These are phyloP conservation scores for Lentinula lateritia DNA, from an alignment of 768 basidiomycete genomes.

Conservation along the genomic window DNA sequence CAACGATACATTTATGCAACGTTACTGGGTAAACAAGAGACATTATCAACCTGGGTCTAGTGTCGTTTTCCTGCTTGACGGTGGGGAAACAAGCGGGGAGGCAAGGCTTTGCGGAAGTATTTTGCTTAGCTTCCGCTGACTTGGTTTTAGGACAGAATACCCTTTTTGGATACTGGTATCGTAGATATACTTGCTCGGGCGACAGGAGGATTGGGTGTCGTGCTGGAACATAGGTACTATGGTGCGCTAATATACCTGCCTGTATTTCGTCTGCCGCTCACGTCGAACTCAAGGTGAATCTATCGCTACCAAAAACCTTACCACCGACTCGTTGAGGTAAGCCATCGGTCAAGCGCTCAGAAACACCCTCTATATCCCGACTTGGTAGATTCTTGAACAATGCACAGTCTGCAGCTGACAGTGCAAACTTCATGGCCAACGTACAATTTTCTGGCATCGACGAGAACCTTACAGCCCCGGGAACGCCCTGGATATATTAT, in stretches of 20 bases:
- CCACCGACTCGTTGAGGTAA: conserved; percentile 78
- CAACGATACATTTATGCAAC: conserved; percentile 68
- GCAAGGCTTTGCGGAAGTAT: conserved; percentile 41
- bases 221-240: conserved; percentile 93
- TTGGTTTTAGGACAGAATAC: conserved; percentile 33
- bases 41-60: conserved; percentile 68
- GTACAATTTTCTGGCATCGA: conserved; percentile 69
- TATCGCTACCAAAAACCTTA: conserved; percentile 68
- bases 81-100: conserved; percentile 87
- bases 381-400: conserved; percentile 76
- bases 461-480: conserved; percentile 65
- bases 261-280: conserved; percentile 3
- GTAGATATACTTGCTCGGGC: conserved; percentile 79
- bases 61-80: conserved; percentile 85
- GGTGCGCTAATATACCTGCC: conserved; percentile 33
- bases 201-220: conserved; percentile 82
- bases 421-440: conserved; percentile 84
- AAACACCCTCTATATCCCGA: conserved; percentile 6
- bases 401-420: conserved; percentile 84
- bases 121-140: conserved; percentile 2
- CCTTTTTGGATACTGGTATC: conserved; percentile 76
- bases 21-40: conserved; percentile 88
- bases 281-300: conserved; percentile 49
- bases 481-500: conserved; percentile 88
- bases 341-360: conserved; percentile 3